Evolutionary conservation across 257 asterid species (phyloP).

Genomic region (Solanum megistacrolobum): DNA sequence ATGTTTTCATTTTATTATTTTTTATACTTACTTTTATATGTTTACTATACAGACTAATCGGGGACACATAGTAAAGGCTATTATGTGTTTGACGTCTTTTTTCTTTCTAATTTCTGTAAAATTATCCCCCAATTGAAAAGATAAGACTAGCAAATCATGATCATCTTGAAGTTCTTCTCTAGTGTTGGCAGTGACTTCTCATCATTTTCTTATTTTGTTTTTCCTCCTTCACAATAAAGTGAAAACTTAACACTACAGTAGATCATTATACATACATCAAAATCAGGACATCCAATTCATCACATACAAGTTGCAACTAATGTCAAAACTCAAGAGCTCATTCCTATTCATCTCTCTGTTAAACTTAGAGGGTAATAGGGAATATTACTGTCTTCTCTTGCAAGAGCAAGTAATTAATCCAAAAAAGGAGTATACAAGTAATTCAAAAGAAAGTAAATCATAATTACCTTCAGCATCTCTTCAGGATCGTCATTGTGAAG

Average conservation of each 20-base stretch:
- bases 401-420: not conserved
- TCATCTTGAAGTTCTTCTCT: not conserved
- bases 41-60: not conserved
- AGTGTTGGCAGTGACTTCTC: not conserved
- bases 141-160: not conserved
- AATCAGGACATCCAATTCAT: not conserved
- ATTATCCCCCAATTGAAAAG: not conserved
- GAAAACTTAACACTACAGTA: not conserved
- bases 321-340: not conserved
- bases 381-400: not conserved
- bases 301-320: not conserved
- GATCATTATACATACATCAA: not conserved
- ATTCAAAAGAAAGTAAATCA: not conserved
- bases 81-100: not conserved
- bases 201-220: not conserved
- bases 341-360: not conserved
- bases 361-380: not conserved
- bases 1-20: not conserved
- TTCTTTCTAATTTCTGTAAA: not conserved
- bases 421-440: not conserved
- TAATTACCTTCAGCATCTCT: conserved; percentile 85
- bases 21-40: not conserved
- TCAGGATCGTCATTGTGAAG: conserved; percentile 75
- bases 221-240: not conserved
- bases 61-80: not conserved